Percentiles rank a stretch among this genome's conserved stretches.
Conservation (phyloP, 1,284 basidiomycete genomes). For the Boletus holoroseus region DNA sequence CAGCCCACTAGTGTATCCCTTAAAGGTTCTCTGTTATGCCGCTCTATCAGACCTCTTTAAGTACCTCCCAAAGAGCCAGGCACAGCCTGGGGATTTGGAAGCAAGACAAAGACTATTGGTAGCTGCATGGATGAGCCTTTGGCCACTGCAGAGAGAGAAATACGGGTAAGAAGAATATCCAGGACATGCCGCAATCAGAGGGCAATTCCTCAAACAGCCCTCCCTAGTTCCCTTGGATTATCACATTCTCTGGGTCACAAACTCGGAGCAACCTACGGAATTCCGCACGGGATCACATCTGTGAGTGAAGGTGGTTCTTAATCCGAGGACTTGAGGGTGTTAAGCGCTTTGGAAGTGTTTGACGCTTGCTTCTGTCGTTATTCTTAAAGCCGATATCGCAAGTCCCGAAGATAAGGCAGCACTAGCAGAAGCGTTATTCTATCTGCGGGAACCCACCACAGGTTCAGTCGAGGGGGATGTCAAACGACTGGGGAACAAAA, state of each 20-base stretch:
- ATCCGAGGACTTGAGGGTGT: slow-evolving; percentile 11
- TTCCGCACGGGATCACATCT: slow-evolving; percentile 79
- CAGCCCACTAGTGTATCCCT: slow-evolving; percentile 51
- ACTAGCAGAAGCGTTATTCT: slow-evolving; percentile 51
- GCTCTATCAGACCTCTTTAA: slow-evolving; percentile 69
- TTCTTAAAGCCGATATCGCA: slow-evolving; percentile 50
- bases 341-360: slow-evolving; percentile 49
- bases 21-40: slow-evolving; percentile 61
- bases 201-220: background rate
- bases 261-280: slow-evolving; percentile 70
- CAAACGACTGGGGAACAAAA: slow-evolving; percentile 45
- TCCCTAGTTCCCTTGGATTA: slow-evolving; percentile 56
- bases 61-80: slow-evolving; percentile 62
- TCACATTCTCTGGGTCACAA: slow-evolving; percentile 73
- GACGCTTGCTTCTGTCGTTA: slow-evolving; percentile 63
- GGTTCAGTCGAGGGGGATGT: slow-evolving; percentile 58
- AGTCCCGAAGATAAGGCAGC: slow-evolving; percentile 54
- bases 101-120: slow-evolving; percentile 66
- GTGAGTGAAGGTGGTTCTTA: slow-evolving; percentile 36
- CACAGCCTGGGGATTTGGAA: slow-evolving; percentile 51
- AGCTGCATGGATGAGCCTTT: slow-evolving; percentile 76
- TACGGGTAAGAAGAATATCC: slow-evolving; percentile 40
- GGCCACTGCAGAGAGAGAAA: slow-evolving; percentile 56
- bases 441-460: slow-evolving; percentile 53
- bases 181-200: background rate